phyloP scores from a whole-genome alignment of 2,329 filamentous ascomycete species.

The Pseudogymnoascus sp. region DNA sequence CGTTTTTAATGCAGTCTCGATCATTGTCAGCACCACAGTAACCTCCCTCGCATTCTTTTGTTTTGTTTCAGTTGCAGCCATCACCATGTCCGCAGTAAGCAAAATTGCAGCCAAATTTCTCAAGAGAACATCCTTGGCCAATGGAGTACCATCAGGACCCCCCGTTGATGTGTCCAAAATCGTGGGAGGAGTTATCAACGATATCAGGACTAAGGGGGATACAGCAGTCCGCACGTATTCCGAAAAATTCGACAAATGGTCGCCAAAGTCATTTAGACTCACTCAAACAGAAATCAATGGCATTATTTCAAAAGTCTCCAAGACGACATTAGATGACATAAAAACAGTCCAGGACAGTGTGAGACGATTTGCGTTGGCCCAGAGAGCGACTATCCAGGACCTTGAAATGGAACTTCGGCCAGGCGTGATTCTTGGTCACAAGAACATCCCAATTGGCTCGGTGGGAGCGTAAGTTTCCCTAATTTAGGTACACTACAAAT shows the following conservation, averaged over 20 bases:
- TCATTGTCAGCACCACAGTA: neutral
- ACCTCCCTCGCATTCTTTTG: too few species aligned
- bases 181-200: conserved; percentile 35
- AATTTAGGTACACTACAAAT: too few species aligned
- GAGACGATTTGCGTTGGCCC: conserved; percentile 41
- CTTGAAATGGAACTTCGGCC: conserved; percentile 45
- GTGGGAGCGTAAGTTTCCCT: conserved; percentile 36
- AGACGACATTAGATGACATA: conserved; percentile 44
- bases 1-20: neutral
- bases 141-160: neutral
- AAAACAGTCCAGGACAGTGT: conserved; percentile 46
- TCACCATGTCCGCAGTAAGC: neutral
- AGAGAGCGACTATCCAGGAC: conserved; percentile 39
- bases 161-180: neutral
- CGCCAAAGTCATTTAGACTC: conserved; percentile 41
- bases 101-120: neutral
- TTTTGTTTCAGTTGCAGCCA: neutral
- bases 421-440: conserved; percentile 44
- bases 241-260: conserved; percentile 49
- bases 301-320: conserved; percentile 37
- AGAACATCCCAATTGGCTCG: conserved; percentile 40
- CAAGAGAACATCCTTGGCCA: neutral
- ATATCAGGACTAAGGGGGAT: conserved; percentile 41
- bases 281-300: conserved; percentile 38
- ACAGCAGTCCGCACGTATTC: conserved; percentile 42